Base-by-base conservation (phyloP, 805 yeast species). In the Wickerhamomyces alni region DNA sequence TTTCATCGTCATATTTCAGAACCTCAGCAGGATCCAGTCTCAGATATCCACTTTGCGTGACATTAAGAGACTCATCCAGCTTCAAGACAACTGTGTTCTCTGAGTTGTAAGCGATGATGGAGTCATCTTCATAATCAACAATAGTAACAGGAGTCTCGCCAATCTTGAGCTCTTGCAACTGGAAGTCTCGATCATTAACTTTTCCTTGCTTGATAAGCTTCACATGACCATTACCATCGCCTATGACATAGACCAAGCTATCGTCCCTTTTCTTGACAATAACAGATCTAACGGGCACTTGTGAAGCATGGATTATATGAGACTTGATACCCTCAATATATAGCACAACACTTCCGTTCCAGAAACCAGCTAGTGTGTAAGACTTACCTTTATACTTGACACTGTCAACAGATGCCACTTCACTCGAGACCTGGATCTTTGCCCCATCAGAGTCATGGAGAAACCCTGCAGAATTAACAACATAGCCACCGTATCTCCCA, bases 161-260 rank as follows among this genome's bases (percentile, higher is more conserved):
- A 18, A 54, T 44, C 2, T 40, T 40, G 21, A 44, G 17, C 10
- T 3, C n/a, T 18, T 4, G 13, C 8, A 19, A 19, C 7, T 12
- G 6, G 10, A n/a, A n/a, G n/a, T n/a, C n/a, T 12, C 9, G 11
- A 28, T 30, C 40, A 3, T 17, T 10, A 2, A n/a, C 12, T 4
- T 33, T 28, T 4, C 29, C 35, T 9, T 38, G 38, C 19, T 17
- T 21, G 9, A 31, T 17, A 1, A 44, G 18, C 1, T 26, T 17
- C 3, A 54, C 33, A 11, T 48, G 39, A 6, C 60, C 60, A 35
- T 54, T 48, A 10, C 53, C 51, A 33, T 51, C 55, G 13, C 59
- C 59, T 33, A 38, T 27, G 9, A 52, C 9, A 19, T 40, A 51
- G 3, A 39, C 17, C 3, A 42, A 11, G 2, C 17, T 19, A 1